phyloP scores from a whole-genome alignment of 2,329 filamentous ascomycete genomes.

The Periglandula ipomoeae region DNA sequence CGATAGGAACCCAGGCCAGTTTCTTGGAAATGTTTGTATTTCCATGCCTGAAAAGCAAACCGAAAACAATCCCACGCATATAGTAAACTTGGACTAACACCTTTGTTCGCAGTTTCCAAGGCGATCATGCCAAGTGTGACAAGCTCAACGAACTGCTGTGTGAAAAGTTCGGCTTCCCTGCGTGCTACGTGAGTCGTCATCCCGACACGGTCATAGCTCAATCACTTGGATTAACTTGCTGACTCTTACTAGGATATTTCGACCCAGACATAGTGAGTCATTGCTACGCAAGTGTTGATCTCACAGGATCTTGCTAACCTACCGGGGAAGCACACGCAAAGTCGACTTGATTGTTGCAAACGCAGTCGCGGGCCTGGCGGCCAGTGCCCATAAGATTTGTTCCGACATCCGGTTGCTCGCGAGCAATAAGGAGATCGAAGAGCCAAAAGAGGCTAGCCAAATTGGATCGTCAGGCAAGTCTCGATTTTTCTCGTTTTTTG shows the following conservation, averaged over 20 bases:
- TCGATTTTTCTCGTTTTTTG: not conserved
- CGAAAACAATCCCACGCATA: not conserved
- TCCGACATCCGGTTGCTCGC: conserved; percentile 67
- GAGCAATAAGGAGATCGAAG: conserved; percentile 73
- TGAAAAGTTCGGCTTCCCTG: conserved; percentile 43
- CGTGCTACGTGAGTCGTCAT: conserved; percentile 35
- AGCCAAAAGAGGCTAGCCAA: conserved; percentile 73
- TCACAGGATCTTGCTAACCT: conserved; percentile 2
- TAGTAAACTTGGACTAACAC: not conserved
- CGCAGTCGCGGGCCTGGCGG: conserved; percentile 67
- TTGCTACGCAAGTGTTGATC: not conserved
- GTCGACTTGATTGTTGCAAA: conserved; percentile 76
- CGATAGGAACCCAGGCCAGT: conserved; percentile 62
- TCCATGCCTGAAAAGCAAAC: conserved; percentile 2
- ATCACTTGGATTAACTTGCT: not conserved
- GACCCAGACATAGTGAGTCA: conserved; percentile 46
- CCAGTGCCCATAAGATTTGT: conserved; percentile 63
- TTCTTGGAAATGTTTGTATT: conserved; percentile 36
- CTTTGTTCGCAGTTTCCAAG: conserved; percentile 27
- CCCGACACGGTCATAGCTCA: conserved; percentile 49
- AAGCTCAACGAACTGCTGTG: conserved; percentile 47
- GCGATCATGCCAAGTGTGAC: conserved; percentile 40
- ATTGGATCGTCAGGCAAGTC: conserved; percentile 44
- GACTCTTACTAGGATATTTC: conserved; percentile 33
- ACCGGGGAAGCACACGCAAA: conserved; percentile 49